Percentiles rank a stretch among this genome's conserved stretches.
These are phyloP conservation scores for Lactifluus volemus DNA, from an alignment of 768 basidiomycete genomes.

Conservation along the genomic window DNA sequence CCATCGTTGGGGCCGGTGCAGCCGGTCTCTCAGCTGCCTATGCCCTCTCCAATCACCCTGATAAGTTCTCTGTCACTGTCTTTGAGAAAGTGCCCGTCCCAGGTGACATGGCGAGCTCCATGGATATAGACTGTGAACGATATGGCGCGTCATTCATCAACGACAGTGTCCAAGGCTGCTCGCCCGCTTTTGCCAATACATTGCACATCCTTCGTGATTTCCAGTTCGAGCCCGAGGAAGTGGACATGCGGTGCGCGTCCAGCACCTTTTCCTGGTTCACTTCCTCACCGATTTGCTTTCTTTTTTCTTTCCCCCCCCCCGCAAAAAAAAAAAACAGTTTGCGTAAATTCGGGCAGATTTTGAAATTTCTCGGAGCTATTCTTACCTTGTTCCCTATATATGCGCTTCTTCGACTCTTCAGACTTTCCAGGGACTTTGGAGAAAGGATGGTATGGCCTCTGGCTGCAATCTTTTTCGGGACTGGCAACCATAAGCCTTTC, in stretches of 20 bases:
- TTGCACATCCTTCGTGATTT: conserved; percentile 29
- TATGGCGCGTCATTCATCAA: conserved; percentile 31
- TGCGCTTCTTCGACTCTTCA: conserved; percentile 28
- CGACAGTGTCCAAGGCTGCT: conserved; percentile 31
- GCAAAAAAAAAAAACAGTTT: not conserved
- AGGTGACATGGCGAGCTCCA: conserved; percentile 30
- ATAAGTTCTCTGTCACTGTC: conserved; percentile 27
- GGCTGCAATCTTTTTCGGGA: conserved; percentile 30
- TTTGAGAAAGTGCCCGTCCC: conserved; percentile 26
- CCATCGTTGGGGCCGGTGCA: conserved; percentile 13
- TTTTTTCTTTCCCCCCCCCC: too few species aligned
- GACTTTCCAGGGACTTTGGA: conserved; percentile 30
- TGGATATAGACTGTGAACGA: conserved; percentile 25
- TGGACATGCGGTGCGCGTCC: conserved; percentile 27
- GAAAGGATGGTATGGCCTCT: conserved; percentile 32
- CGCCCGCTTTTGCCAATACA: conserved; percentile 30
- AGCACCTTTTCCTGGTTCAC: not conserved
- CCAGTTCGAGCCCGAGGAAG: conserved; percentile 27
- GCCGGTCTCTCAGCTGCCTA: conserved; percentile 30
- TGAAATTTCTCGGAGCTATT: conserved; percentile 27
- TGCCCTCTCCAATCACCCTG: conserved; percentile 27
- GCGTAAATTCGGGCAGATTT: conserved; percentile 26
- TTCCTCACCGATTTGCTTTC: not conserved
- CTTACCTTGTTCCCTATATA: conserved; percentile 30
- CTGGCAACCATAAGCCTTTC: conserved; percentile 31